A percentile compares a stretch with the other conserved stretches of the same genome.
phyloP scores from a whole-genome alignment of 2,329 filamentous ascomycete species.

The Dendrostoma leiphaemia region DNA sequence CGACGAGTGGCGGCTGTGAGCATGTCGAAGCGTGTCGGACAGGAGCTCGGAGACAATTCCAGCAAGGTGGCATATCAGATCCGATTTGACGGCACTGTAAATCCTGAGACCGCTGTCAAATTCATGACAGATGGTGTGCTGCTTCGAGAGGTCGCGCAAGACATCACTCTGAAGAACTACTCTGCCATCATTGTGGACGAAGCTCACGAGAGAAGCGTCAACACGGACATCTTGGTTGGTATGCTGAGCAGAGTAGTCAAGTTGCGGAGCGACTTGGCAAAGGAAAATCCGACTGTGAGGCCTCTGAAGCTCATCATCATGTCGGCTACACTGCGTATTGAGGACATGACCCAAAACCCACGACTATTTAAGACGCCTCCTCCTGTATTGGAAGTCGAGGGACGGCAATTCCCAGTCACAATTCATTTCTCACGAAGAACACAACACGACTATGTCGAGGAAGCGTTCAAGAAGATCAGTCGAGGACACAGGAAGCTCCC shows the following conservation, averaged over 20 bases:
- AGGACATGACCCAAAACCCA: slow-evolving; percentile 83
- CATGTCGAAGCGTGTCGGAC: slow-evolving; percentile 88
- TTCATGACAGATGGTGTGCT: slow-evolving; percentile 99
- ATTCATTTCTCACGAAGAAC: slow-evolving; percentile 85
- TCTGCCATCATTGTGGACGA: slow-evolving; percentile 95
- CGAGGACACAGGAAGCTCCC: slow-evolving; percentile 88
- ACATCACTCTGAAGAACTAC: slow-evolving; percentile 85
- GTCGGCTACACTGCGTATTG: slow-evolving; percentile 91
- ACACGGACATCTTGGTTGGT: slow-evolving; percentile 96
- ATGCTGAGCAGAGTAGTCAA: slow-evolving; percentile 94
- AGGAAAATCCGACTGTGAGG: slow-evolving; percentile 67
- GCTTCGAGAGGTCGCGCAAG: slow-evolving; percentile 84
- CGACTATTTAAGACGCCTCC: slow-evolving; percentile 76
- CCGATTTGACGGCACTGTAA: slow-evolving; percentile 84
- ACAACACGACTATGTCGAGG: slow-evolving; percentile 83
- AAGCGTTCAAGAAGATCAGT: slow-evolving; percentile 82
- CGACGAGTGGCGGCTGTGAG: slow-evolving; percentile 93
- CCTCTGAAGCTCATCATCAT: slow-evolving; percentile 95
- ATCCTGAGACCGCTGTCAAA: slow-evolving; percentile 82
- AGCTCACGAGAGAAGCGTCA: slow-evolving; percentile 94
- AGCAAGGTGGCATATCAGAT: slow-evolving; percentile 87
- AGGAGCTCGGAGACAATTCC: slow-evolving; percentile 79
- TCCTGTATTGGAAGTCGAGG: slow-evolving; percentile 85
- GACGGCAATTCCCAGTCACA: slow-evolving; percentile 86
- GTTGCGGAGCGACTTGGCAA: slow-evolving; percentile 70